These are phyloP conservation scores for Cocos nucifera DNA, from an alignment of 176 grass and related monocot species.

Conservation along the genomic window DNA sequence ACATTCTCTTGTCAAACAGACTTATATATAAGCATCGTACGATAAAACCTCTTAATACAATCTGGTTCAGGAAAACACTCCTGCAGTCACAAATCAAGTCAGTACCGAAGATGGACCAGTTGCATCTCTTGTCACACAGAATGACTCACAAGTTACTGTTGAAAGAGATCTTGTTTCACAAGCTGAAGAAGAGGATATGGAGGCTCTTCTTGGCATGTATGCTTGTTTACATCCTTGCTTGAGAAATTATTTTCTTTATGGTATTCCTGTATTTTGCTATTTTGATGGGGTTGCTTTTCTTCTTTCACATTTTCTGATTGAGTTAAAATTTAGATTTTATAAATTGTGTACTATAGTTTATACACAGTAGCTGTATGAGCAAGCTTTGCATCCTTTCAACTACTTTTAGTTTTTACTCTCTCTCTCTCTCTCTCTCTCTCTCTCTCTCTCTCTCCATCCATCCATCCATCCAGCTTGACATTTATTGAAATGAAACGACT, in stretches of 20 bases:
- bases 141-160: slow-evolving; percentile 40
- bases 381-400: too few relatives aligned
- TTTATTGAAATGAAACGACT: too few relatives aligned
- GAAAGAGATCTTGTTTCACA: slow-evolving; percentile 78
- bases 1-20: too few relatives aligned
- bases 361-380: too few relatives aligned
- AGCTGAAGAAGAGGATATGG: slow-evolving; percentile 85
- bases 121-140: slow-evolving; percentile 32
- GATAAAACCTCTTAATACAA: too few relatives aligned
- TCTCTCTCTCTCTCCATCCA: too few relatives aligned
- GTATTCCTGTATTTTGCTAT: background rate
- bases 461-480: too few relatives aligned
- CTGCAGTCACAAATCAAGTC: slow-evolving; percentile 38
- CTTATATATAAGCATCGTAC: too few relatives aligned
- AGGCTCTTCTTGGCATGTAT: slow-evolving; percentile 77
- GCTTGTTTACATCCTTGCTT: background rate
- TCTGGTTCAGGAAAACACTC: slow-evolving; percentile 55
- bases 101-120: slow-evolving; percentile 34
- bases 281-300: background rate
- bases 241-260: slow-evolving; percentile 3
- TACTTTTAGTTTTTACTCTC: too few relatives aligned
- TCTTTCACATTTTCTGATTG: background rate
- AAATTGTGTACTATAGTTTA: too few relatives aligned
- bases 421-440: too few relatives aligned
- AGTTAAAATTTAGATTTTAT: too few relatives aligned